Conservation (phyloP, 2,329 filamentous ascomycete genomes). For the Apiospora sp. region DNA sequence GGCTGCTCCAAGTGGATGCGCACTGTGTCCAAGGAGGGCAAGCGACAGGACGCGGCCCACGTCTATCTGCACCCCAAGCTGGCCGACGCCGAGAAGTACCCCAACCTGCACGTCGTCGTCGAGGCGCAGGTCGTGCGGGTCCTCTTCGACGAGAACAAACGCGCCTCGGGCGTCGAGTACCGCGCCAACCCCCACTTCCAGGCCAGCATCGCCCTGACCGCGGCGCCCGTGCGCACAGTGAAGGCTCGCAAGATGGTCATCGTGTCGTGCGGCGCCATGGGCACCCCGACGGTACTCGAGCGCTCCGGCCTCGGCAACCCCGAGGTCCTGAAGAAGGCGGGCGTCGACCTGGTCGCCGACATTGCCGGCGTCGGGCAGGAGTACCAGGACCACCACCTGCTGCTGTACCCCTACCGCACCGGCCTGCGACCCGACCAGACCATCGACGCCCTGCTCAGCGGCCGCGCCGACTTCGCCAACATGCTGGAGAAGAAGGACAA, state of each 20-base stretch:
- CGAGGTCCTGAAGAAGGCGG: conserved; percentile 50
- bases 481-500: conserved; percentile 36
- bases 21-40: conserved; percentile 38
- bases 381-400: conserved; percentile 60
- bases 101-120: conserved; percentile 42
- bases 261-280: conserved; percentile 56
- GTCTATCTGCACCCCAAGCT: conserved; percentile 40
- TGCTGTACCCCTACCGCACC: conserved; percentile 58
- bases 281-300: conserved; percentile 65
- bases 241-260: conserved; percentile 63
- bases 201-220: conserved; percentile 27
- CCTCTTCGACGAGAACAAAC: conserved; percentile 58
- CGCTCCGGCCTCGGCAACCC: conserved; percentile 67
- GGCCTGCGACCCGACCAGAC: conserved; percentile 56
- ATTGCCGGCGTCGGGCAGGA: conserved; percentile 61
- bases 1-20: conserved; percentile 41
- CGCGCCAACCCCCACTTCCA: conserved; percentile 55
- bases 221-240: conserved; percentile 43
- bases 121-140: conserved; percentile 51
- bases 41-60: conserved; percentile 40
- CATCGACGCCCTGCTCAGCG: conserved; percentile 40
- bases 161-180: conserved; percentile 57
- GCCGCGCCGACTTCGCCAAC: conserved; percentile 37
- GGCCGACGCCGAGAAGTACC: conserved; percentile 37
- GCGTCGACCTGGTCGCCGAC: conserved; percentile 57